Percentiles rank a stretch among this genome's conserved stretches.
phyloP scores from a whole-genome alignment of 352 stramenopile genomes.

The Pythium biforme region DNA sequence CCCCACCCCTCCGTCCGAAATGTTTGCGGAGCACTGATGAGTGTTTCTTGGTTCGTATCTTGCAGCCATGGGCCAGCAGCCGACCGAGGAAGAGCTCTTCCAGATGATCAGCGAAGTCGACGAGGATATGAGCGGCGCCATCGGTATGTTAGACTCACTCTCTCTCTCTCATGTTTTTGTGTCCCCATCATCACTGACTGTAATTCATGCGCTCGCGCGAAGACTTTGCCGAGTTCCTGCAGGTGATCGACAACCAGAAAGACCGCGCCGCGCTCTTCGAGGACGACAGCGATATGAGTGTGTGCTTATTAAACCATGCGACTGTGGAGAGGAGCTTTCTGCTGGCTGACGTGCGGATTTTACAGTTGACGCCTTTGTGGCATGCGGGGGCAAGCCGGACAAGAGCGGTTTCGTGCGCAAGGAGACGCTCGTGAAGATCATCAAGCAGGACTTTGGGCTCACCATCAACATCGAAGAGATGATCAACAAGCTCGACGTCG shows the following conservation, averaged over 20 bases:
- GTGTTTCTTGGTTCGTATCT: not conserved
- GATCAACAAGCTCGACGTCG: conserved; percentile 96
- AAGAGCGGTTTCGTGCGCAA: conserved; percentile 92
- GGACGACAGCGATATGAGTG: conserved; percentile 96
- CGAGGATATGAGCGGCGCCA: conserved; percentile 93
- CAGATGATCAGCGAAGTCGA: conserved; percentile 94
- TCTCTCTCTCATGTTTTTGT: too few relatives aligned
- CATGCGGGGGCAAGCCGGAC: conserved; percentile 92
- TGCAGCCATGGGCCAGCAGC: conserved; percentile 94
- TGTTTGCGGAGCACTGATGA: too few relatives aligned
- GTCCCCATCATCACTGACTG: too few relatives aligned
- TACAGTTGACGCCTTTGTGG: conserved; percentile 95
- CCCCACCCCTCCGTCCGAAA: too few relatives aligned
- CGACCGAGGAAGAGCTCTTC: conserved; percentile 98
- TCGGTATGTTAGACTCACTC: too few relatives aligned
- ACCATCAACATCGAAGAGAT: conserved; percentile 98
- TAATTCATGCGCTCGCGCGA: not conserved
- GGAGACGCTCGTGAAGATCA: conserved; percentile 92
- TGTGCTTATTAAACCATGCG: conserved; percentile 17
- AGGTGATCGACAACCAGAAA: conserved; percentile 98
- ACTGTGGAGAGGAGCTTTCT: too few relatives aligned
- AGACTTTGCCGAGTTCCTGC: conserved; percentile 98
- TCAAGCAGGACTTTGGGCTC: conserved; percentile 95
- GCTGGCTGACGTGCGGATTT: not conserved
- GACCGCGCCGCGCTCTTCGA: conserved; percentile 93